Percentiles rank a stretch among this genome's conserved stretches.
These are phyloP conservation scores for Neospermospora avenae DNA, from an alignment of 2,329 filamentous ascomycete genomes.

Conservation along the genomic window DNA sequence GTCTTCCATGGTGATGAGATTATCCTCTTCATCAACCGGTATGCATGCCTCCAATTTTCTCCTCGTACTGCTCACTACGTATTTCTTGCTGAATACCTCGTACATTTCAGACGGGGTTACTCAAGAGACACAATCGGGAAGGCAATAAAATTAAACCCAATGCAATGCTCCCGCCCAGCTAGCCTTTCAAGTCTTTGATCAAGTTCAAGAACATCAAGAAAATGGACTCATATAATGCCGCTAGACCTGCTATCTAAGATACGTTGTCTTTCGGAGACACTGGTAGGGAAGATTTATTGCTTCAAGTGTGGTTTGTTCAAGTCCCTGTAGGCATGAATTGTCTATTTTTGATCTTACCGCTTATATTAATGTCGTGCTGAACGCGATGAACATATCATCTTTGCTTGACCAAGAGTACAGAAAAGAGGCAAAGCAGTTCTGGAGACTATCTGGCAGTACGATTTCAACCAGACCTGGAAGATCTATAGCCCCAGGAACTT, in stretches of 20 bases:
- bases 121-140: background rate
- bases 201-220: background rate
- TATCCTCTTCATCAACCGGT: too few relatives aligned
- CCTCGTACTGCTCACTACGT: background rate
- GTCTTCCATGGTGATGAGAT: too few relatives aligned
- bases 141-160: background rate
- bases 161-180: background rate
- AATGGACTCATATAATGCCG: background rate
- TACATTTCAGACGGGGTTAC: background rate
- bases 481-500: background rate
- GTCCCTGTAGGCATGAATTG: background rate
- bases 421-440: background rate
- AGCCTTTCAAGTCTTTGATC: background rate
- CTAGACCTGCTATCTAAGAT: background rate
- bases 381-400: background rate
- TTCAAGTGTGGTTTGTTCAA: too few relatives aligned
- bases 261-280: background rate
- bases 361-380: background rate
- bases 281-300: too few relatives aligned
- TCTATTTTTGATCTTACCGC: background rate
- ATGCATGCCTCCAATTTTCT: background rate
- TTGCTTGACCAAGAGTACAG: background rate
- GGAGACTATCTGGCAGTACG: background rate
- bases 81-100: background rate
- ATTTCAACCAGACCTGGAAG: background rate